Conservation (phyloP, 768 basidiomycete genomes). For the Holtermannia corniformis region DNA sequence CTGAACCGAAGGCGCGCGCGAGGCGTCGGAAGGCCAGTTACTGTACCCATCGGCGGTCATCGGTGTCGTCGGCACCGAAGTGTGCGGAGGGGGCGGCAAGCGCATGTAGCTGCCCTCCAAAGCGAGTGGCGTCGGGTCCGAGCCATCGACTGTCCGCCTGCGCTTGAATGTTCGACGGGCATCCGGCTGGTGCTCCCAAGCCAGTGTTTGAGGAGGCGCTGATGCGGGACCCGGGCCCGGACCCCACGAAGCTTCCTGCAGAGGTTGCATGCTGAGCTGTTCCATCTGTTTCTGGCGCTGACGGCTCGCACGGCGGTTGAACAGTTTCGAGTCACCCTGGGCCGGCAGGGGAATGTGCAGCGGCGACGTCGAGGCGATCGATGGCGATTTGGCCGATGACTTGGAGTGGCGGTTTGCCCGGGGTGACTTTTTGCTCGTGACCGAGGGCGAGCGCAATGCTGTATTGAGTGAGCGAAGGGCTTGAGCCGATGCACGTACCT, state of each 20-base stretch:
- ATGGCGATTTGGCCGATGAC: too few species aligned
- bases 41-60: background rate
- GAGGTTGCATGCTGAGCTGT: background rate
- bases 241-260: too few species aligned
- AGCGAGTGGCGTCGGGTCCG: too few species aligned
- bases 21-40: background rate
- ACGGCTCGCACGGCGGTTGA: background rate
- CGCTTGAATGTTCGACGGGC: background rate
- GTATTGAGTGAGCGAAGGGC: too few species aligned
- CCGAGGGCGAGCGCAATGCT: too few species aligned
- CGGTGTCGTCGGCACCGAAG: background rate
- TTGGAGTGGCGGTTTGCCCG: too few species aligned
- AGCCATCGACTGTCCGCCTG: background rate
- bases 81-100: background rate
- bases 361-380: too few species aligned
- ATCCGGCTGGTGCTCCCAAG: background rate
- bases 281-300: too few species aligned
- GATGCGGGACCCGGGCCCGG: background rate
- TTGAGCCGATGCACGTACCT: too few species aligned
- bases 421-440: too few species aligned
- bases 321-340: background rate
- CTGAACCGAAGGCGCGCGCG: background rate
- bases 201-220: background rate
- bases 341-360: too few species aligned
- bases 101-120: too few species aligned